A percentile compares a stretch with the other conserved stretches of the same genome.
Conservation (phyloP, 306 rosid genomes). For the Vigna nakashimae region DNA sequence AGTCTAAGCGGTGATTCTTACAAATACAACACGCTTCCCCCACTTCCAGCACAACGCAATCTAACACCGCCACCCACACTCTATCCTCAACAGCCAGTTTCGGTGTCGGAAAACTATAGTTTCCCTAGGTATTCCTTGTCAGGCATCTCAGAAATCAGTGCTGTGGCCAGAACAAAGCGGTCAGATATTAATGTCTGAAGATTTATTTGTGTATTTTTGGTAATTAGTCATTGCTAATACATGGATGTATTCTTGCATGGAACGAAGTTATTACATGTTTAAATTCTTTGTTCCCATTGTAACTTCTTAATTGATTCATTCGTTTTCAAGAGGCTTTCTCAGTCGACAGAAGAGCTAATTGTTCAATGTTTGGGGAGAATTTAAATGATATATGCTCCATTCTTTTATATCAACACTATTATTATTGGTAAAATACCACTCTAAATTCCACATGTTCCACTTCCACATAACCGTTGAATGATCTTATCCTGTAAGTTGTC, state of each 20-base stretch:
- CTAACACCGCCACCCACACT: constrained; percentile 95
- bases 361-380: constrained; percentile 37
- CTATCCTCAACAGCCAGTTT: constrained; percentile 97
- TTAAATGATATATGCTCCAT: constrained; percentile 38
- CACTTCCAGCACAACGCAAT: constrained; percentile 96
- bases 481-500: background rate
- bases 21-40: constrained; percentile 83
- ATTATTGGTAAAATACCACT: background rate
- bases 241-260: constrained; percentile 43
- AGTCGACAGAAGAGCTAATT: constrained; percentile 39
- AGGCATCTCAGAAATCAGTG: constrained; percentile 66
- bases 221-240: constrained; percentile 30
- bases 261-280: constrained; percentile 40
- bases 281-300: constrained; percentile 45
- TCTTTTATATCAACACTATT: constrained; percentile 35
- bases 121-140: constrained; percentile 75
- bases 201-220: constrained; percentile 31
- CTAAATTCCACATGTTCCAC: background rate
- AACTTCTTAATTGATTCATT: constrained; percentile 53
- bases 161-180: constrained; percentile 75
- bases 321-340: constrained; percentile 49
- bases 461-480: background rate
- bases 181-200: constrained; percentile 84
- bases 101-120: constrained; percentile 71
- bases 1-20: constrained; percentile 67